Evolutionary conservation across 306 rosid species (phyloP).

Genomic region (Castanea crenata): DNA sequence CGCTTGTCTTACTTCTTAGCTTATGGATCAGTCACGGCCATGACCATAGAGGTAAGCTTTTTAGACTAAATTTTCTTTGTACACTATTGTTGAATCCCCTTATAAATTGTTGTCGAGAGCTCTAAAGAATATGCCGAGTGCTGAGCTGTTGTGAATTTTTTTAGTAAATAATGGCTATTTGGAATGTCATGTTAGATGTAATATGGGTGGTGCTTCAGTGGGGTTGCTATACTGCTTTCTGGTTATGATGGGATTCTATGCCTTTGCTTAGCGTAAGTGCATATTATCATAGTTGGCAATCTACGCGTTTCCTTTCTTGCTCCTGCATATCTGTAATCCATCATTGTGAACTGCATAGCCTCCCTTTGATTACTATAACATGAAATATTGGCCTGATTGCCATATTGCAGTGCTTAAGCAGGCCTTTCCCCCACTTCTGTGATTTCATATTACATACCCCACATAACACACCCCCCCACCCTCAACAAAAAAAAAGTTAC

Average conservation of each 20-base stretch:
- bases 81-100: not conserved
- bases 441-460: no score
- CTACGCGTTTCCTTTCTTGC: not conserved
- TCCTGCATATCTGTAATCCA: not conserved
- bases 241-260: not conserved
- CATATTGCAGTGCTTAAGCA: not conserved
- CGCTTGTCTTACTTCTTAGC: conserved; percentile 59
- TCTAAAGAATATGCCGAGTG: not conserved
- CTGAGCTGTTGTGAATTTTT: not conserved
- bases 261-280: not conserved
- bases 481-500: not conserved
- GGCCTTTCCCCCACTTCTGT: not conserved
- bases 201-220: not conserved
- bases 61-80: conserved; percentile 6
- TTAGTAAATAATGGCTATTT: not conserved
- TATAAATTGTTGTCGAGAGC: not conserved
- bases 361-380: not conserved
- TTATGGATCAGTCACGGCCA: conserved; percentile 71
- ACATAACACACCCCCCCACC: no score
- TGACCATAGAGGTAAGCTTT: conserved; percentile 55
- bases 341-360: not conserved
- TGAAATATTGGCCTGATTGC: not conserved
- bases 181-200: not conserved
- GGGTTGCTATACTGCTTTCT: not conserved
- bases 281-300: not conserved